Base-by-base conservation (phyloP, 2,329 filamentous ascomycete genomes). In the Penicillium freii region DNA sequence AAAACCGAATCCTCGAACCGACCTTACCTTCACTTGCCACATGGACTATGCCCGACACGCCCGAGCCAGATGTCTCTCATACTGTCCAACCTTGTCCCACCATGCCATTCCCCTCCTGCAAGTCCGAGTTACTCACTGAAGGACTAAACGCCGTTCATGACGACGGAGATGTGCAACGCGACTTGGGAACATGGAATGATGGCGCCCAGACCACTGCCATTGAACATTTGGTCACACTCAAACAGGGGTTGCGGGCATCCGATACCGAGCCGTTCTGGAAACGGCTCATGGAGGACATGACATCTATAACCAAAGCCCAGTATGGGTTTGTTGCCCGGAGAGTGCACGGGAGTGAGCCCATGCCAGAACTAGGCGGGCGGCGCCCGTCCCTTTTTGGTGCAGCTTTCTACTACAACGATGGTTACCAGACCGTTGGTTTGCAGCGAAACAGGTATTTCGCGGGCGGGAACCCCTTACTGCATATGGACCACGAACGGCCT, bases 401-500 rank as follows among this genome's bases (percentile, higher is more conserved):
- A 9, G 87, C 83, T 15, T 84, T 88, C 62, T 88, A 89, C 69
- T 83, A 86, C 73, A 84, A 87, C 65, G 82, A 86, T 64, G 85
- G 83, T 29, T 76, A 78, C 49, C 79, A 80, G 54, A 76, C 75
- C 51, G 78, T 80, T 59, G 76, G 80, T 25, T 78, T 85, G 50
- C 76, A 84, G 63, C 81, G 81, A 60, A 82, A 88, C 73, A 84
- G 84, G 62, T 88, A 87, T 71, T 81, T 85, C 64, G 82, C 85
- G 38, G 87, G 86, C 63, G 84, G 80, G 25, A 84, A 85, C 61
- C 86, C 87, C 5, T 87, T 87, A 71, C 82, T 82, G 36, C 82
- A 87, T 68, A 89, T 90, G 87, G 84, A 83, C 63, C 84, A 89
- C 69, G 86, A 89, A 74, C 88, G 89, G 70, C 84, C 88, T 50